Evolutionary conservation across 176 grass and related monocot species (phyloP).

Genomic region (Miscanthus lutarioriparius): DNA sequence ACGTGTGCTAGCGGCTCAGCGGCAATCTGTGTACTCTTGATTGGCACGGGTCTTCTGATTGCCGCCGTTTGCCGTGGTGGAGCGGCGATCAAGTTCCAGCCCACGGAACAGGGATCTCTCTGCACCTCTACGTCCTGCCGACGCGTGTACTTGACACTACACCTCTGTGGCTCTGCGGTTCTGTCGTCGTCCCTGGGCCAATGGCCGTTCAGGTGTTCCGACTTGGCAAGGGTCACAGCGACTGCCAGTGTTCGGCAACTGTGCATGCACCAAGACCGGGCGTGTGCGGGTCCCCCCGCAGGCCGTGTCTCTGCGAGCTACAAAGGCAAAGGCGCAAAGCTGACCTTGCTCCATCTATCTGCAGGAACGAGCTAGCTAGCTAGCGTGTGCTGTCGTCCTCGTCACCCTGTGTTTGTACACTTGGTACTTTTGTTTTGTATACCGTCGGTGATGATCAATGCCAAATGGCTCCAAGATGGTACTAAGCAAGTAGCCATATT

Average conservation of each 20-base stretch:
- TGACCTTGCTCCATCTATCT: constrained; percentile 11
- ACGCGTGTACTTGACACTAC: neutral
- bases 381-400: neutral
- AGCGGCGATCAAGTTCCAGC: neutral
- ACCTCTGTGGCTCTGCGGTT: neutral
- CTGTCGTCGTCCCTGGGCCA: neutral
- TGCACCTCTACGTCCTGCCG: neutral
- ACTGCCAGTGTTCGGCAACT: neutral
- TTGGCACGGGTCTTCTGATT: no score
- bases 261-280: neutral
- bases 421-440: neutral
- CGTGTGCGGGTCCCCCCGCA: neutral
- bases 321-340: no score
- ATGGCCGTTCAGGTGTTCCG: neutral
- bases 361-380: neutral
- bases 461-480: neutral
- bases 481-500: neutral
- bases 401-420: neutral
- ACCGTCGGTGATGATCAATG: neutral
- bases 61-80: no score
- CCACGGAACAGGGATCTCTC: neutral
- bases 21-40: no score
- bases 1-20: no score
- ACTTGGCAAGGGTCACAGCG: neutral
- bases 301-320: neutral